Evolutionary conservation across 306 rosid genomes (phyloP), one percentile per base, ranked within the genome.

Genomic region (Fragaria vesca): DNA sequence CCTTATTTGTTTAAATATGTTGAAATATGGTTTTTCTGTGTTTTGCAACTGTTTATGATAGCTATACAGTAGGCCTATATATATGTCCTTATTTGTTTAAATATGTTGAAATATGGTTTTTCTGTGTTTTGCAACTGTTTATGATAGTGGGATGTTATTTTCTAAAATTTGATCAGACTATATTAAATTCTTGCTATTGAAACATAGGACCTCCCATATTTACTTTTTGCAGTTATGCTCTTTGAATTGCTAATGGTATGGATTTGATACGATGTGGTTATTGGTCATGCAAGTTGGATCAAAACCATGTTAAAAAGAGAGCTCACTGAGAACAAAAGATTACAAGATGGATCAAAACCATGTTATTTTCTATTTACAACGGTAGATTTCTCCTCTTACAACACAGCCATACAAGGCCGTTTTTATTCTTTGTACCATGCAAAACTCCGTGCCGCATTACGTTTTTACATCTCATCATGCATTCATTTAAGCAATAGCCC

Each of bases 371-470:
- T 54, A 52, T 18, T 57, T 57, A 7, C 12, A 21, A 24, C 34
- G 2, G 26, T 57, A n/a, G 12, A 57, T 58, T n/a, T 58, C 65
- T 58, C 65, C 30, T 58, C 17, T 21, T 43, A 21, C 63, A 21
- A 21, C 26, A 57, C 30, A 57, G 63, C 30, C 63, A 58, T 24
- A 10, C 2, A 24, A 21, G 32, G 34, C 65, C 34, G 12, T 58
- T 10, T 1, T 58, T 58, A 24, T 24, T 58, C 63, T 57, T 4
- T 58, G 65, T 58, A 24, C 65, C 34, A 10, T 58, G 13, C 65
- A 58, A 58, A 24, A 58, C 65, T 58, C 24, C 34, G 65, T 58
- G 65, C 65, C 65, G 34, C 65, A 10, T 58, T 58, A 58, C 65
- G 3, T 58, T 58, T 24, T 21, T 57, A 24, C 34, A 58, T 58